Evolutionary conservation across 371 early-diverging fungal species (phyloP).

Genomic region (Syncephalastrum racemosum): DNA sequence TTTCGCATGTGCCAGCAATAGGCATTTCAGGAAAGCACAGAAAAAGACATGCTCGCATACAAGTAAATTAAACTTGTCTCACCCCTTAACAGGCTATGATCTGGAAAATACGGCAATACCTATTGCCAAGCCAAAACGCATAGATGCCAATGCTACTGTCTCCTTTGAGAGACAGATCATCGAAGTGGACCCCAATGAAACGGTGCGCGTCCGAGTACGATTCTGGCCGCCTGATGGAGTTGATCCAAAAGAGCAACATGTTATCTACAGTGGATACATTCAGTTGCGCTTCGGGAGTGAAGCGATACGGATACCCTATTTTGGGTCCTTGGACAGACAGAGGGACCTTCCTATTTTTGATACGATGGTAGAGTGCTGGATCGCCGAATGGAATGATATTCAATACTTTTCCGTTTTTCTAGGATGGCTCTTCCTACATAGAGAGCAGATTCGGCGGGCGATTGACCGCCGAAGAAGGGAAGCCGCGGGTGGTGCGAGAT

Average conservation of each 20-base stretch:
- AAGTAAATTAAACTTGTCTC: no score
- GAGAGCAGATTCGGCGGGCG: conserved; percentile 5
- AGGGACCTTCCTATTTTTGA: conserved; percentile 19
- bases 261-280: conserved; percentile 19
- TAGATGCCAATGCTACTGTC: conserved; percentile 2
- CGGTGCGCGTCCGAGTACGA: not conserved
- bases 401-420: not conserved
- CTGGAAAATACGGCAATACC: conserved; percentile 13
- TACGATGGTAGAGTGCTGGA: conserved; percentile 10
- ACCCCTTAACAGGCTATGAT: conserved; percentile 12
- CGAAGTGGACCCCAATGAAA: not conserved
- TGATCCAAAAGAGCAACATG: not conserved
- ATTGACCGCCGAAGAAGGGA: not conserved
- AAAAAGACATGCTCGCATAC: not conserved
- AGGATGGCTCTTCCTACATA: conserved; percentile 18
- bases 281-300: not conserved
- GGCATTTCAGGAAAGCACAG: conserved; percentile 7
- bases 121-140: conserved; percentile 6
- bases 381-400: not conserved
- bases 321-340: conserved; percentile 16
- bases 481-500: no score
- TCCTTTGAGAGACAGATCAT: conserved; percentile 3
- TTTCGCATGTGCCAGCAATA: conserved; percentile 12
- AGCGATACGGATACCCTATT: conserved; percentile 14
- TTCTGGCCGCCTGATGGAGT: conserved; percentile 7